Evolutionary conservation across 805 yeast species (phyloP), one percentile per base, ranked within the genome.

Genomic region (Kuraishia piskuri): DNA sequence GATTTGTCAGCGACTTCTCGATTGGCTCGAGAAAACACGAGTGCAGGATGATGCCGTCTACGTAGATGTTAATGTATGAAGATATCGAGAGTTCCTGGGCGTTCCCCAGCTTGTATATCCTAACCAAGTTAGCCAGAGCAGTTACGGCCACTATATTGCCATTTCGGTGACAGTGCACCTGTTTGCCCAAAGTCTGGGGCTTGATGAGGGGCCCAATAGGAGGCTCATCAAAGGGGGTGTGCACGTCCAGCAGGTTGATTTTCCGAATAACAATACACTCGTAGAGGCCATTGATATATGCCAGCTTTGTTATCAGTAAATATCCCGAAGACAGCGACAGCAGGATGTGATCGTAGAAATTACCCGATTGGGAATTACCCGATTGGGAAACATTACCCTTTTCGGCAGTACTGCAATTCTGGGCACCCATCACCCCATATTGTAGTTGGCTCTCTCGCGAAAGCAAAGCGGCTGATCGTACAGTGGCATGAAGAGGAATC

Each of bases 341-440:
- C 9, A 68, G 20, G 7, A 69, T 44, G 0, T 65, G 57, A 51
- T 68, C 71, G 52, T 63, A 68, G 12, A 46, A 52, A 19, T 53
- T 47, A 5, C 40, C 40, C 17, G 3, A 12, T 31, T 31, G 40
- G 40, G 40, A 31, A 5, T 14, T 5, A n/a, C 40, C 40, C 3
- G 14, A 31, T 10, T 31, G 40, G 17, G 40, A 25, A 25, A 31
- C n/a, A n/a, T n/a, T n/a, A n/a, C n/a, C n/a, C n/a, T n/a, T n/a
- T n/a, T n/a, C n/a, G n/a, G n/a, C n/a, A n/a, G n/a, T n/a, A n/a
- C n/a, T n/a, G n/a, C n/a, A n/a, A n/a, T n/a, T n/a, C n/a, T n/a
- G n/a, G n/a, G n/a, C n/a, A n/a, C n/a, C n/a, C n/a, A n/a, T n/a
- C n/a, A n/a, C 40, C 14, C 40, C 17, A 12, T 12, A 14, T 31